Base-by-base conservation (phyloP, 164 flowering plant genomes). In the Chimonanthus praecox region DNA sequence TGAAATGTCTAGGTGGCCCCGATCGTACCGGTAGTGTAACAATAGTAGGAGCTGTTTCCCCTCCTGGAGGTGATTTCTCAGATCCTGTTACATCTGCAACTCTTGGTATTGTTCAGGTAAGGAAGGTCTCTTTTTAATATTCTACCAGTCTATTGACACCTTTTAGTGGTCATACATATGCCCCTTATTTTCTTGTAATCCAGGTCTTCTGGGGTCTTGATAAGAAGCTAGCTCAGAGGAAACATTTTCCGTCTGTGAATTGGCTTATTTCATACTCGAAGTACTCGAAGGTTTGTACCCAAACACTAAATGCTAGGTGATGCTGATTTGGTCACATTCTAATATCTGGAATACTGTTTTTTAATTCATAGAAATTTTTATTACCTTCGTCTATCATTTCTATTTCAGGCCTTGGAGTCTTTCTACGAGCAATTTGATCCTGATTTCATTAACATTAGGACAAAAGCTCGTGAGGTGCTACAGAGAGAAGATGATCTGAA, bases 151-250 rank as follows among this genome's bases (percentile, higher is more conserved):
- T 33, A 33, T 45, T 45, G 13, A 20, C 46, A 13, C 3, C 13
- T 33, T 33, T 33, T 33, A 33, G 33, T 33, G 33, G 33, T 33
- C 7, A 10, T 46, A 66, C 46, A 44, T 13, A 16, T 11, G 16
- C 13, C 10, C 33, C 33, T 33, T 63, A 49, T 46, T 58, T 66
- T 4, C 48, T 44, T 7, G 11, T 10, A 51, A 75, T 81, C 68
- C 88, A 96, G 99, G 99, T 96, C 73, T 96, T 96, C 83, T 96
- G 99, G 99, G 99, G 99, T 82, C 87, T 96, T 62, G 99, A 96
- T 85, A 96, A 96, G 86, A 96, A 96, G 78, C 90, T 96, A 78
- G 99, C 99, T 21, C 99, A 96, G 83, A 88, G 98, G 83, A 96
- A 96, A 77, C 99, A 96, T 85, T 96, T 96, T 74, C 99, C 99